Base-by-base conservation (phyloP, 2,329 filamentous ascomycete species). In the Didymosphaeria variabile region DNA sequence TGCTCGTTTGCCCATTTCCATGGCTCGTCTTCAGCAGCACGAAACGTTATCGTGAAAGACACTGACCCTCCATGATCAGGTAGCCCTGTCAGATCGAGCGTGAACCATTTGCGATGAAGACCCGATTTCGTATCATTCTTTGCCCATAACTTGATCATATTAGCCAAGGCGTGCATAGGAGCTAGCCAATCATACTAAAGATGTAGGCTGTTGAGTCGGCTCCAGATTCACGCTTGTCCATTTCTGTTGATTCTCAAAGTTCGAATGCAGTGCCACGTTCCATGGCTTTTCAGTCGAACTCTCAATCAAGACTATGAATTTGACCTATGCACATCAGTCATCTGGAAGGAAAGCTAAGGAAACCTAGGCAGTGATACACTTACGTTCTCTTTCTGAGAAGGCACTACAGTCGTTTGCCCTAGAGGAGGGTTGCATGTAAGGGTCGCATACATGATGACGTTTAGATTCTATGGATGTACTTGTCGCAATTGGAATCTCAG, bases 231-330 rank as follows among this genome's bases (percentile, higher is more conserved):
- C 81, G 23, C 72, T 90, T 85, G 72, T 80, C 86, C 83, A 94
- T 80, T 78, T 79, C 62, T 88, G 85, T 82, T 66, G 83, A 38
- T 75, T 82, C 29, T 80, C 74, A 55, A 86, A 85, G 67, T 90
- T 88, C 64, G 92, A 87, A 92, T 93, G 97, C 8, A 96, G 78
- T 17, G 87, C 86, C 34, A 93, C 86, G 68, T 95, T 86, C 90
- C 91, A 95, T 21, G 83, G 71, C 62, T 85, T 79, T 8, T 83
- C 82, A 50, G 85, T 77, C 44, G 87, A 86, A 45, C 90, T 86
- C 67, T 94, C 89, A 34, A 97, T 82, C 13, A 94, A 78, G 7
- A 91, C 89, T 0, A 86, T 89, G 67, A 97, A 90, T 0, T 76
- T 74, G 42, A 90, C 81, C 70, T 84, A 40, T 19, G 23, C 2